Percentiles rank a stretch among this genome's conserved stretches.
phyloP scores from a whole-genome alignment of 2,329 filamentous ascomycete species.

The Pseudodiploospora longispora region DNA sequence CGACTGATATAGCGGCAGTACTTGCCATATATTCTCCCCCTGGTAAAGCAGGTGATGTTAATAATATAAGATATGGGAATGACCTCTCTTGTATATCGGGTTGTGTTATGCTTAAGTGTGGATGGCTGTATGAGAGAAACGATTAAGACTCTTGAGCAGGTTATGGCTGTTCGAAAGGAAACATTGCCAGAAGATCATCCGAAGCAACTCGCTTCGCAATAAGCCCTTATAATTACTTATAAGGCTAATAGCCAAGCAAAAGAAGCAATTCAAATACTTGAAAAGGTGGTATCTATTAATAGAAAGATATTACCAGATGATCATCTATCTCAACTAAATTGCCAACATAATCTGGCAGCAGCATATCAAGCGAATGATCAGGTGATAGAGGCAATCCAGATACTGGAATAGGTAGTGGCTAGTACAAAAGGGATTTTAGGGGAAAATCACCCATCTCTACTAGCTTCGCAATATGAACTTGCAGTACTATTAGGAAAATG shows the following conservation, averaged over 20 bases:
- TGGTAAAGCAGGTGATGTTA: not conserved
- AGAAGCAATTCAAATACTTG: not conserved
- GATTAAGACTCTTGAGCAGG: not conserved
- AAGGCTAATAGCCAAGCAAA: not conserved
- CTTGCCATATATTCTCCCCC: not conserved
- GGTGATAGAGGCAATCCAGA: not conserved
- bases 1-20: not conserved
- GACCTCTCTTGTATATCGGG: not conserved
- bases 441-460: not conserved
- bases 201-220: not conserved
- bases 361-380: not conserved
- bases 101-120: not conserved
- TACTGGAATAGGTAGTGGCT: not conserved
- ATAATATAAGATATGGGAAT: not conserved
- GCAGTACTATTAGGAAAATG: not conserved
- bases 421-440: not conserved
- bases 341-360: not conserved
- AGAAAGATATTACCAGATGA: not conserved
- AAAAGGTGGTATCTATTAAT: not conserved
- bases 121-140: not conserved
- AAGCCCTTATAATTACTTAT: not conserved
- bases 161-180: not conserved
- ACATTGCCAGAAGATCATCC: not conserved
- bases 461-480: not conserved
- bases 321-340: not conserved